Base-by-base conservation (phyloP, 768 basidiomycete genomes). In the Antrodiella citrinella region DNA sequence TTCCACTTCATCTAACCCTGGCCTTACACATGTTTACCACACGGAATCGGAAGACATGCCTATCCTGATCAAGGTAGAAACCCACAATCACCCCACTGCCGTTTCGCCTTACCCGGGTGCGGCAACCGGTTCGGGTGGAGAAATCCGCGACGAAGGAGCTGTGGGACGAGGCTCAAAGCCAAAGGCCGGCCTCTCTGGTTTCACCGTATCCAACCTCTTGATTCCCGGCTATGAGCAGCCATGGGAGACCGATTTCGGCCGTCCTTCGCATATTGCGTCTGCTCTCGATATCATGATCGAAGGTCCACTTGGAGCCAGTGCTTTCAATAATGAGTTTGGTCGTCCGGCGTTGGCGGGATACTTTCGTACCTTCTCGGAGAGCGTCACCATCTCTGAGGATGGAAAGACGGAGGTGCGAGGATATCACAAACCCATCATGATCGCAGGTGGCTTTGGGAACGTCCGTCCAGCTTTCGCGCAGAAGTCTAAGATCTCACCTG, bases 351-450 rank as follows among this genome's bases (percentile, higher is more conserved):
- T 99, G 15, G 68, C 85, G 3, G 96, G 96, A 2, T 98, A 95
- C 69, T 97, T 94, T 75, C 84, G 96, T 44, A 95, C 96, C 0
- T 97, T 96, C 68, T 76, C 84, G 10, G 90, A 96, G 66, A 75
- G 78, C 42, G 74, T 92, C 1, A 76, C 83, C 19, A 63, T 79
- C 24, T 68, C 72, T 7, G 63, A 66, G 26, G 78, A 78, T 35
- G 75, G 73, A 3, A 54, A 62, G 47, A 68, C 67, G 22, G 87
- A 91, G 64, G 69, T 92, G n/a, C 72, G 94, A 48, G 96, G 96
- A 0, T 99, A 97, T 67, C 96, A 98, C 71, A 99, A 99, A 66
- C 96, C 96, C 12, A 96, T 99, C 72, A 99, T 99, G 96, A 87
- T 99, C 56, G 95, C 96, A 5, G 96, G 96, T 18, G 96, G 96